Conservation (phyloP, 2,329 filamentous ascomycete genomes). For the Colletotrichum plurivorum region DNA sequence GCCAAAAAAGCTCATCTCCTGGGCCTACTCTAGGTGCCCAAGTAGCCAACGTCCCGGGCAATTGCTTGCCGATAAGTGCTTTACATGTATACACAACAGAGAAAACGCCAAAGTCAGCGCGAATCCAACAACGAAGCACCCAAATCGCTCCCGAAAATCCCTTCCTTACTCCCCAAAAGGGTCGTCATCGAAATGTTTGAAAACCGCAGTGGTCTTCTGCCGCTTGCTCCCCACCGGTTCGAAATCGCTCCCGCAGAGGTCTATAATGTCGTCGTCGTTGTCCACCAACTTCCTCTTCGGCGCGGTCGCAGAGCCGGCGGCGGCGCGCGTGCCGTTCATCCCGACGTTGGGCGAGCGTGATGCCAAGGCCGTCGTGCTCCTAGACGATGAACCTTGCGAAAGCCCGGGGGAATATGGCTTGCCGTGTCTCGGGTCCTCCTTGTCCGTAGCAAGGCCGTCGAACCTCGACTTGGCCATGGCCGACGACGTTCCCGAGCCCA, state of each 20-base stretch:
- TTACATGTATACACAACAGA: too few species aligned
- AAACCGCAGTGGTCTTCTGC: conserved; percentile 5
- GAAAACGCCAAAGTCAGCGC: too few species aligned
- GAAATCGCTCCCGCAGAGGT: conserved; percentile 24
- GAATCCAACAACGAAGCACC: background rate
- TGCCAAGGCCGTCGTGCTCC: background rate
- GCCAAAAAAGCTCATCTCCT: too few species aligned
- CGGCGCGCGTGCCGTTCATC: background rate
- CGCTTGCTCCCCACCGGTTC: conserved; percentile 13
- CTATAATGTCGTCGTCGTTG: conserved; percentile 26
- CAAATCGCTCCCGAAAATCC: background rate
- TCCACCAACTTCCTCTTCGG: conserved; percentile 24
- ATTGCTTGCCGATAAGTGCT: too few species aligned
- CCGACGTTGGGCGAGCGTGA: conserved; percentile 21
- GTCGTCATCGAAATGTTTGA: conserved; percentile 28
- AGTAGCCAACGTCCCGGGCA: too few species aligned
- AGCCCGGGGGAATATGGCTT: background rate
- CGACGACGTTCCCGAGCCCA: conserved; percentile 23
- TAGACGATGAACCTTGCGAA: background rate
- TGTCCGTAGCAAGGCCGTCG: conserved; percentile 5
- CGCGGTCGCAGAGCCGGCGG: background rate
- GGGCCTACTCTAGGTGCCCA: too few species aligned
- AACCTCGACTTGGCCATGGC: conserved; percentile 14
- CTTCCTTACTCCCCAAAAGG: conserved; percentile 31
- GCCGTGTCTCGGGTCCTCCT: conserved; percentile 8